phyloP scores from a whole-genome alignment of 2,329 filamentous ascomycete genomes.

The Scortechinia acanthostroma region DNA sequence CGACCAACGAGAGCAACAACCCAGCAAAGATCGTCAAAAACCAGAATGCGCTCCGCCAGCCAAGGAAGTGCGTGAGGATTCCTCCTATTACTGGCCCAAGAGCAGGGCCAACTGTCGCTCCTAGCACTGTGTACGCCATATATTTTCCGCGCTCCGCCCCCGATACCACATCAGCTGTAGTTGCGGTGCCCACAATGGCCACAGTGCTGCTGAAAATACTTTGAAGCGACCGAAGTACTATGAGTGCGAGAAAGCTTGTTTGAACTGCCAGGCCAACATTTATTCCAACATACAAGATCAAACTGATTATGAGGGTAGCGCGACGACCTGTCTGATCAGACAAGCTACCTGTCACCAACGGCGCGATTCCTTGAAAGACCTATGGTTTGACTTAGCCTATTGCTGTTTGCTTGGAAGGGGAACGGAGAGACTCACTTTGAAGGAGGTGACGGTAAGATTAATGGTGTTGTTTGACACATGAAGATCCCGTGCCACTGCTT shows the following conservation, averaged over 20 bases:
- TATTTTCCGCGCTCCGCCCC: constrained; percentile 27
- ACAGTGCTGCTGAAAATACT: constrained; percentile 32
- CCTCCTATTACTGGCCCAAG: constrained; percentile 33
- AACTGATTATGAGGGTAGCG: constrained; percentile 23
- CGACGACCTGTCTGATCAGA: constrained; percentile 25
- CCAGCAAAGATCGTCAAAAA: constrained; percentile 26
- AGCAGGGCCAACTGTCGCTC: constrained; percentile 18
- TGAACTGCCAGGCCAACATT: constrained; percentile 22
- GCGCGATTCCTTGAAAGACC: constrained; percentile 31
- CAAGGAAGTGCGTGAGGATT: constrained; percentile 19
- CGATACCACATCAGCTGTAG: constrained; percentile 30
- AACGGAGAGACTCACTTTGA: no score
- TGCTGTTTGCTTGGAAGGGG: no score
- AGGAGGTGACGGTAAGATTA: constrained; percentile 34
- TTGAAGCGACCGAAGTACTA: constrained; percentile 29
- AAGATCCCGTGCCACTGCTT: constrained; percentile 27
- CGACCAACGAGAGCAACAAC: constrained; percentile 5
- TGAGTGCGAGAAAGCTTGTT: constrained; percentile 19
- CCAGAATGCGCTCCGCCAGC: constrained; percentile 33
- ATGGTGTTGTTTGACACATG: constrained; percentile 24
- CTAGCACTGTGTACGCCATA: constrained; percentile 26
- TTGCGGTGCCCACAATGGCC: constrained; percentile 27
- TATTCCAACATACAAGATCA: constrained; percentile 19
- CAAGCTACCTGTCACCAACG: constrained; percentile 27
- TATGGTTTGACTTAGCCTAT: no score